phyloP scores from a whole-genome alignment of 768 basidiomycete genomes.

The Termitomyces sp. region DNA sequence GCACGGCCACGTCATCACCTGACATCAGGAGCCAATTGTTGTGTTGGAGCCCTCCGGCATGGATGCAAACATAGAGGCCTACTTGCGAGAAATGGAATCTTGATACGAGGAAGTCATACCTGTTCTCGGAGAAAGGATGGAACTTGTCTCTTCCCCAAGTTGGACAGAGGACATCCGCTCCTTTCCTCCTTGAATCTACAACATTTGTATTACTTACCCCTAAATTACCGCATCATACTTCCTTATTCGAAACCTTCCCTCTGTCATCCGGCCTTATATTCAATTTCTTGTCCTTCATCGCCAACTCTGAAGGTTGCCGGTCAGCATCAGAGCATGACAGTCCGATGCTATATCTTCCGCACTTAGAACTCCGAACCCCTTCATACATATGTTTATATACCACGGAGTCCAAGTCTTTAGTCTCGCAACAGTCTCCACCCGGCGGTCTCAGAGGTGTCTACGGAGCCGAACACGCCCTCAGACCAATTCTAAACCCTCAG shows the following conservation, averaged over 20 bases:
- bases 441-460: too few species aligned
- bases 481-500: neutral
- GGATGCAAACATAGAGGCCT: constrained; percentile 62
- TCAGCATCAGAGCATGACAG: neutral
- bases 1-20: too few species aligned
- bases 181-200: neutral
- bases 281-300: neutral
- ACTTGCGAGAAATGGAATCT: constrained; percentile 42
- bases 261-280: neutral
- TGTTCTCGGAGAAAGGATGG: constrained; percentile 23
- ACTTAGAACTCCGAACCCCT: neutral
- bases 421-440: neutral
- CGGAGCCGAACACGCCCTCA: neutral
- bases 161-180: neutral
- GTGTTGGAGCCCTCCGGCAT: constrained; percentile 46
- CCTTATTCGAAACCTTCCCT: neutral
- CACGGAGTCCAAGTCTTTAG: neutral
- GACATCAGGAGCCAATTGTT: neutral
- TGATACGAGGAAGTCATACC: constrained; percentile 31
- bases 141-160: neutral
- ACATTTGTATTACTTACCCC: neutral
- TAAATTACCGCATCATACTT: neutral
- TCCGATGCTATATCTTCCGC: neutral
- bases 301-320: neutral
- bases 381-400: neutral